Evolutionary conservation across 345 rosid genomes (phyloP), one percentile per base, ranked within the genome.

Genomic region (Trapa incisa): DNA sequence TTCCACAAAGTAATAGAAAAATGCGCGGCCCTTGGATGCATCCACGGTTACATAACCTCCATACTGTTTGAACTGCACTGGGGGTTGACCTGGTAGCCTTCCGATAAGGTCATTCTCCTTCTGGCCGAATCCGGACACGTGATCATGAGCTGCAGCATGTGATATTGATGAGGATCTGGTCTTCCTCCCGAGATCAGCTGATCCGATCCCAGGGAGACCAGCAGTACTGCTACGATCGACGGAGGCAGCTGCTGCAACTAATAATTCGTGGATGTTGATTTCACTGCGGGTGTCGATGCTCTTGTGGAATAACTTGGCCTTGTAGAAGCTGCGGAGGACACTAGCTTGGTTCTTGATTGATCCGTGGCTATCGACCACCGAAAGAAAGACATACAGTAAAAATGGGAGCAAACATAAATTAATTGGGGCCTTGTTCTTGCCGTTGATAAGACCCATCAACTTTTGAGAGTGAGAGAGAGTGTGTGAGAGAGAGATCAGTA

Each of bases 21-120:
- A 63, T 12, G 71, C 71, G 3, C 54, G 53, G 33, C 60, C 66
- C 17, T 38, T 47, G 11, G 36, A 37, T 29, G 53, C 47, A 15
- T 72, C 63, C 12, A 72, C 71, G 11, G 67, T 72, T 53, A 72
- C 70, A 62, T 72, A 67, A 5, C 67, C 71, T 9, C 67, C 66
- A 41, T 72, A 72, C 29, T 52, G 71, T 17, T 36, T 62, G 52
- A 72, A 72, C 47, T 48, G 29, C 0, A 61, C 70, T 6, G 37
- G 63, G 4, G 67, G 65, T 36, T 73, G 75, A 13, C 68, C 68
- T 5, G 75, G 75, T n/a, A 73, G 54, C 9, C 45, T 63, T 11
- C 0, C 6, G 13, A 61, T 37, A 16, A 15, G 63, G 36, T 63
- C 68, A 9, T 38, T 64, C 53, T 50, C 39, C 67, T 65, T 22